Evolutionary conservation across 176 grass and related monocot species (phyloP), one percentile per base, ranked within the genome.

Genomic region (Oryza punctata): DNA sequence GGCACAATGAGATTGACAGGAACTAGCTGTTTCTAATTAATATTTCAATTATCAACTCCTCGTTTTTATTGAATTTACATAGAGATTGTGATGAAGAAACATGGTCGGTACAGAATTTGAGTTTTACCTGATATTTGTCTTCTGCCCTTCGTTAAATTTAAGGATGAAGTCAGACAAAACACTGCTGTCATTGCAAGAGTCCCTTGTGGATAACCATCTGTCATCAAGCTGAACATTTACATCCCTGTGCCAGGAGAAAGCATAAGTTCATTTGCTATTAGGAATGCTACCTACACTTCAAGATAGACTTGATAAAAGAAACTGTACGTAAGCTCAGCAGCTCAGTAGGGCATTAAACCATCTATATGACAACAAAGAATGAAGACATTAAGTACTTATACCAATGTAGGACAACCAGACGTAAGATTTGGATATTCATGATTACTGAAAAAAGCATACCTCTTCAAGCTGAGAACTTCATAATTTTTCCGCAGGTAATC

Each of bases 401-500:
- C 23, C 7, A 52, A 69, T 7, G 21, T 61, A 78, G 54, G 14
- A 78, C 24, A 33, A 63, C 28, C 50, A 85, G 18, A 81, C 44
- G 9, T 1, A 59, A 45, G 12, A 71, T 37, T 32, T 66, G 6
- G 0, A 6, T 72, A 38, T 7, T 66, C 2, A 23, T 49, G 65
- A 75, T 52, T 27, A 50, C 37, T 70, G 10, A 7, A 40, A 27
- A 78, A 9, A 12, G 7, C 13, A 49, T 86, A 98, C 96, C 96
- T 93, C 65, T 70, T 91, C 64, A 98, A 71, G 64, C 91, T 95
- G 69, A 98, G 91, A 87, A 98, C 93, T 89, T 93, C 27, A 21
- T 95, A 95, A 46, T 94, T 98, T 82, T 85, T 94, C 19, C 96
- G 74, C 78, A 98, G 69, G 67, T 94, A 99, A 90, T 96, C 96